Evolutionary conservation across 225 moss, liverwort and hornwort species (phyloP).

Genomic region (Sphagnum contortum): DNA sequence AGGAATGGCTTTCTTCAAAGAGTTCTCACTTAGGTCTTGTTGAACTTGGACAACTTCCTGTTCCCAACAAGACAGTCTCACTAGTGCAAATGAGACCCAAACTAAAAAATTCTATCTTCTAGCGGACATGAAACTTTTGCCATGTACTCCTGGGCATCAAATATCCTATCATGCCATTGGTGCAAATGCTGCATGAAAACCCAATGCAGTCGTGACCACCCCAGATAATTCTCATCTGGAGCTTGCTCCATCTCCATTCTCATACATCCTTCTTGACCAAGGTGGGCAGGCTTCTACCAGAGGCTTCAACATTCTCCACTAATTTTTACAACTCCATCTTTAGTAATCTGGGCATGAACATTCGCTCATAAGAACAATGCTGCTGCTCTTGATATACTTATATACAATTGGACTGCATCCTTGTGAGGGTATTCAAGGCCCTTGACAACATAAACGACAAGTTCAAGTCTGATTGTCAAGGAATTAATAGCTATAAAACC

Average conservation of each 20-base stretch:
- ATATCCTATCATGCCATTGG: constrained; percentile 80
- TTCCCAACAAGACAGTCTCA: constrained; percentile 55
- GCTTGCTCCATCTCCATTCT: too few relatives aligned
- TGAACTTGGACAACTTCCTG: constrained; percentile 59
- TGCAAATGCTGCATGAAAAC: constrained; percentile 66
- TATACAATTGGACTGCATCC: constrained; percentile 51
- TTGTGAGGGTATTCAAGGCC: constrained; percentile 89
- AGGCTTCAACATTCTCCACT: constrained; percentile 46
- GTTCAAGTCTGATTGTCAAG: constrained; percentile 56
- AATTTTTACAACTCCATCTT: constrained; percentile 63
- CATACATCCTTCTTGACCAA: too few relatives aligned
- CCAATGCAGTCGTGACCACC: constrained; percentile 15
- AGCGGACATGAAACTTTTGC: constrained; percentile 35
- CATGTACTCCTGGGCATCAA: constrained; percentile 82
- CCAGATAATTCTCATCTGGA: neutral
- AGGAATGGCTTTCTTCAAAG: constrained; percentile 47
- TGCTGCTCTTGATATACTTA: constrained; percentile 76
- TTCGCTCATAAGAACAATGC: constrained; percentile 54
- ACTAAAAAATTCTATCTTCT: constrained; percentile 70
- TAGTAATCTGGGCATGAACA: constrained; percentile 58
- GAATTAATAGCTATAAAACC: constrained; percentile 50
- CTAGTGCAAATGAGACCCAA: constrained; percentile 73
- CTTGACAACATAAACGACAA: constrained; percentile 71
- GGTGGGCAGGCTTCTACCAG: neutral
- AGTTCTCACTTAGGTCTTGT: constrained; percentile 15